phyloP scores from a whole-genome alignment of 768 basidiomycete genomes.

The Terana coerulea region DNA sequence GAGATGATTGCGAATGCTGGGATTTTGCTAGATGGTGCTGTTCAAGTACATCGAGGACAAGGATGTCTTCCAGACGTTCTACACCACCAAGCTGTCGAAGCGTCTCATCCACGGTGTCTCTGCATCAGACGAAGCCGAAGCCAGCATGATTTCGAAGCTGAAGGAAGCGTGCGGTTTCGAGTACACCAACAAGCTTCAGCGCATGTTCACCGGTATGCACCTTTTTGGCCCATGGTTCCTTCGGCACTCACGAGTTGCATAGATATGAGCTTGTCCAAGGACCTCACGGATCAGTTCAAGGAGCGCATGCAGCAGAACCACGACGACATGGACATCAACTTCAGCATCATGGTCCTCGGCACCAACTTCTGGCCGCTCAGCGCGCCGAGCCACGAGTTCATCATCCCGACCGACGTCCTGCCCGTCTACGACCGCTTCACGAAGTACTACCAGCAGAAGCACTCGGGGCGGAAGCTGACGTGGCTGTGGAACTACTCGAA shows the following conservation, averaged over 20 bases:
- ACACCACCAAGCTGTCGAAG: slow-evolving; percentile 89
- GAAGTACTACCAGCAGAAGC: slow-evolving; percentile 90
- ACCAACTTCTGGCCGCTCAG: slow-evolving; percentile 95
- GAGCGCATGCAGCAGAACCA: slow-evolving; percentile 87
- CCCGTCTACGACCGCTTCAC: slow-evolving; percentile 89
- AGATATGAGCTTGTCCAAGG: slow-evolving; percentile 96
- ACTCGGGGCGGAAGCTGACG: slow-evolving; percentile 91
- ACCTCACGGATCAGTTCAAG: slow-evolving; percentile 93
- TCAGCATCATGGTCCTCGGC: slow-evolving; percentile 90
- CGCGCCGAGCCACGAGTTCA: slow-evolving; percentile 80
- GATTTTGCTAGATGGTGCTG: slow-evolving; percentile 72
- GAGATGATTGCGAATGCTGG: not conserved
- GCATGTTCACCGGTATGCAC: slow-evolving; percentile 88
- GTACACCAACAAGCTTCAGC: slow-evolving; percentile 92
- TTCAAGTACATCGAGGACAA: slow-evolving; percentile 99
- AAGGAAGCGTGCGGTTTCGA: slow-evolving; percentile 97
- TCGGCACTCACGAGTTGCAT: slow-evolving; percentile 6
- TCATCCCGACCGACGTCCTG: slow-evolving; percentile 83
- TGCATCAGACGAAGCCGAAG: slow-evolving; percentile 93
- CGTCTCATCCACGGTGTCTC: slow-evolving; percentile 90
- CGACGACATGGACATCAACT: slow-evolving; percentile 84
- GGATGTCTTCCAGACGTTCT: slow-evolving; percentile 98
- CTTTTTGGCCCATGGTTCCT: not conserved
- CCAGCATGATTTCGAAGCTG: slow-evolving; percentile 96
- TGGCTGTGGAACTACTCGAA: slow-evolving; percentile 99